Base-by-base conservation (phyloP, 257 asterid genomes). In the Linderniella brevidens region DNA sequence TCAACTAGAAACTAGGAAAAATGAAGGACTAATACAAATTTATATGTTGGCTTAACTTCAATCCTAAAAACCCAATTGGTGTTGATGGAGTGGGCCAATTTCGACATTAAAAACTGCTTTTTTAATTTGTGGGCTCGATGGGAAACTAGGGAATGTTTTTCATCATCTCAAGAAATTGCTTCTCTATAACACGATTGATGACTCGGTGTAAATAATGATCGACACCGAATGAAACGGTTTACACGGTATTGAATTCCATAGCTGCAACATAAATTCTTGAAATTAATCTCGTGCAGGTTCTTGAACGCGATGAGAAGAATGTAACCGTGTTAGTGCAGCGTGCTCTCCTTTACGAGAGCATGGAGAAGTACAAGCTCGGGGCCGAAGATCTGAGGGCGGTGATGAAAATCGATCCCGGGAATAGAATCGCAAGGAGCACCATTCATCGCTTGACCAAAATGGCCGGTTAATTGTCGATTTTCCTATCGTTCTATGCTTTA, bases 291-390 rank as follows among this genome's bases (percentile, higher is more conserved):
- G 52, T 68, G 72, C 71, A 86, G 94, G 92, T 79, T 25, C 82
- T 87, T n/a, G 93, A 70, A 16, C 67, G 63, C 9, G 88, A 87
- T 50, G 67, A 50, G 29, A 66, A 52, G n/a, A 80, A 80, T 17
- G 92, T 83, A 11, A 50, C 76, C 0, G 79, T 80, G 48, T 72
- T 87, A 11, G 97, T 87, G 16, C 97, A 87, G 60, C 92, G 97
- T 43, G 95, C 97, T 49, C 93, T 87, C 41, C 75, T 87, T 51
- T 83, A 87, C 4, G 95, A 87, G 63, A 87, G 93, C 68, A 87
- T 87, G 95, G 97, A 83, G 76, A 87, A 83, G 69, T 87, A 87
- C 76, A 80, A 80, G 78, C 93, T 78, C 35, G 97, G 95, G 46
- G 97, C 97, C 0, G 97, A 87, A 67, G 97, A 87, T 65, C 85